A percentile compares a stretch with the other conserved stretches of the same genome.
Evolutionary conservation across 306 rosid species (phyloP).

Genomic region (Casuarina cunninghamiana): DNA sequence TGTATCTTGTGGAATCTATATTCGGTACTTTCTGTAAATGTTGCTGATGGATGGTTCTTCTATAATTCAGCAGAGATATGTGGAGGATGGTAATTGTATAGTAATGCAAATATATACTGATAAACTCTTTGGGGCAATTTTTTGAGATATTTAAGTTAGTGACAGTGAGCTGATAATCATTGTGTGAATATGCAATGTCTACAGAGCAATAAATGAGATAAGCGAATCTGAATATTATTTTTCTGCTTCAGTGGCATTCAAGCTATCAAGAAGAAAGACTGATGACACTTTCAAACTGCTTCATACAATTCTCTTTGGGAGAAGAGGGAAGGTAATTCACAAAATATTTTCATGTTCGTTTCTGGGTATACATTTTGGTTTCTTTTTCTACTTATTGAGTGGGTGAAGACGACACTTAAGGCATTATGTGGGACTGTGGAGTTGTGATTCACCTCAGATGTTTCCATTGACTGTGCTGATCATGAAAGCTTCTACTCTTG

Average conservation of each 20-base stretch:
- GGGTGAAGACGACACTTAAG: slow-evolving; percentile 1
- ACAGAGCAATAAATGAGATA: slow-evolving; percentile 20
- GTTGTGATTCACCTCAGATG: slow-evolving; percentile 3
- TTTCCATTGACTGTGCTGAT: slow-evolving; percentile 1
- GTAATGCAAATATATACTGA: not conserved
- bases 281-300: slow-evolving; percentile 86
- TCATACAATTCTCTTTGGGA: slow-evolving; percentile 87
- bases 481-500: slow-evolving; percentile 13
- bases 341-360: slow-evolving; percentile 11
- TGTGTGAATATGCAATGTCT: slow-evolving; percentile 6
- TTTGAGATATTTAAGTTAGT: not conserved
- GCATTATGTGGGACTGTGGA: not conserved
- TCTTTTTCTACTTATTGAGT: not conserved
- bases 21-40: not conserved
- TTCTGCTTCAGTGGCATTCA: slow-evolving; percentile 71
- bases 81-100: not conserved
- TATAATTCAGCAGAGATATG: not conserved
- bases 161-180: not conserved
- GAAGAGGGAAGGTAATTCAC: slow-evolving; percentile 89
- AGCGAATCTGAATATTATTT: slow-evolving; percentile 18
- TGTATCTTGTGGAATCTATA: not conserved
- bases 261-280: slow-evolving; percentile 76
- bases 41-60: not conserved
- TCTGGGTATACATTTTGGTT: slow-evolving; percentile 12
- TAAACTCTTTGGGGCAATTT: not conserved